phyloP scores from a whole-genome alignment of 352 stramenopile genomes.

The Phytopythium boreale region DNA sequence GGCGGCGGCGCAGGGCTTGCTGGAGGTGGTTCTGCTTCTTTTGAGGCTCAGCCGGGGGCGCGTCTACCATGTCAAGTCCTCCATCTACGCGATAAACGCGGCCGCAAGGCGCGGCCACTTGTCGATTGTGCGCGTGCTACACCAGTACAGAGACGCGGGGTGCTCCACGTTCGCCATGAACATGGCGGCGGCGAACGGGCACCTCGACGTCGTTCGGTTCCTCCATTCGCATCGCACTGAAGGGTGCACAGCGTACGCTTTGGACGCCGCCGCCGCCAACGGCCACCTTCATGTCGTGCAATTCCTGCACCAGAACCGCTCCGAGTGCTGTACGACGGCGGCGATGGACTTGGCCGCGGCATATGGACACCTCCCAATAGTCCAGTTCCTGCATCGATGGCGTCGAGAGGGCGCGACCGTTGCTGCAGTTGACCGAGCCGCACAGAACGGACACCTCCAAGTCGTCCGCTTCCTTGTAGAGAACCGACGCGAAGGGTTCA shows the following conservation, averaged over 20 bases:
- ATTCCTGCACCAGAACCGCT: slow-evolving; percentile 33
- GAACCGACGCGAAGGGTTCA: slow-evolving; percentile 21
- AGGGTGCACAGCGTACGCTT: slow-evolving; percentile 34
- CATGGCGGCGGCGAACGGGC: slow-evolving; percentile 27
- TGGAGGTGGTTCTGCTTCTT: not conserved
- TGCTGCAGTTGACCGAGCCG: slow-evolving; percentile 35
- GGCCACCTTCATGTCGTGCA: slow-evolving; percentile 29
- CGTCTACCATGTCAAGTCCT: not conserved
- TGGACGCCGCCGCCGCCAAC: slow-evolving; percentile 35
- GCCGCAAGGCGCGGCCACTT: slow-evolving; percentile 20
- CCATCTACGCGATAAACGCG: slow-evolving; percentile 14
- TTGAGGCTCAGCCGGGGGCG: not conserved
- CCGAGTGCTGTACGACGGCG: slow-evolving; percentile 22
- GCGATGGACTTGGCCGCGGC: slow-evolving; percentile 31
- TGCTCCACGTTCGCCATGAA: slow-evolving; percentile 31
- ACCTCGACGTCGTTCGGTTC: slow-evolving; percentile 24
- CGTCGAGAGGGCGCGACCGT: slow-evolving; percentile 30
- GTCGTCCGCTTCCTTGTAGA: slow-evolving; percentile 31
- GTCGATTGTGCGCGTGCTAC: slow-evolving; percentile 15
- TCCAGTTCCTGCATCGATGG: slow-evolving; percentile 34
- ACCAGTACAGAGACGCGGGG: slow-evolving; percentile 5
- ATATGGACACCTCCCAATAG: slow-evolving; percentile 24
- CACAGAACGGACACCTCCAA: slow-evolving; percentile 28
- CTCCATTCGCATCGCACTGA: slow-evolving; percentile 30
- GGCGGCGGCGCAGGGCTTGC: not conserved